Conservation (phyloP, 257 asterid genomes). For the Verbena officinalis region DNA sequence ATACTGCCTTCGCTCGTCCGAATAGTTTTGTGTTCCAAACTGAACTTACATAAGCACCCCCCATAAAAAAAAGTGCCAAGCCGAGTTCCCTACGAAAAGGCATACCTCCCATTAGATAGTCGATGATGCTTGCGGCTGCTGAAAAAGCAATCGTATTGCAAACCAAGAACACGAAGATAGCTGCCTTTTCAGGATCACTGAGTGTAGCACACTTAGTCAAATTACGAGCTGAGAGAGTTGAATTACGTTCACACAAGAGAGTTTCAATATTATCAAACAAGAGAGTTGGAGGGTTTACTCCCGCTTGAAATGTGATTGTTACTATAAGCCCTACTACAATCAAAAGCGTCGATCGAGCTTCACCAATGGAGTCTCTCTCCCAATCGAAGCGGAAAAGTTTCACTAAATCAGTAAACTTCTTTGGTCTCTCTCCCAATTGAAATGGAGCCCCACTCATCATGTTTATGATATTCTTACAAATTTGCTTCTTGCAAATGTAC, state of each 20-base stretch:
- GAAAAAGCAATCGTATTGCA: slow-evolving; percentile 30
- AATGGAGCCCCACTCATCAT: too few relatives aligned
- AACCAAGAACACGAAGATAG: slow-evolving; percentile 15
- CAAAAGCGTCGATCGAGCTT: slow-evolving; percentile 19
- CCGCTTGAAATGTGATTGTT: slow-evolving; percentile 32
- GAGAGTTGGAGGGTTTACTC: slow-evolving; percentile 28
- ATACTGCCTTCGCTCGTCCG: too few relatives aligned
- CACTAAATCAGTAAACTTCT: slow-evolving; percentile 2
- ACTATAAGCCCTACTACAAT: slow-evolving; percentile 24
- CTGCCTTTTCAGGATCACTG: too few relatives aligned
- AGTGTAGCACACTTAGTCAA: too few relatives aligned
- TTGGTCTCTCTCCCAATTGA: slow-evolving; percentile 6
- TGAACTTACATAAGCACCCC: slow-evolving; percentile 29
- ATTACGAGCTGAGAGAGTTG: too few relatives aligned
- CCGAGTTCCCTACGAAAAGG: slow-evolving; percentile 37
- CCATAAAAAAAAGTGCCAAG: slow-evolving; percentile 14
- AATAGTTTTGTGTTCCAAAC: too few relatives aligned
- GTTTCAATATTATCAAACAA: slow-evolving; percentile 9
- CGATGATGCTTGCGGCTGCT: slow-evolving; percentile 18
- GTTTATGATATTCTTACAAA: too few relatives aligned
- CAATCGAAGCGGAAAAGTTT: slow-evolving; percentile 21
- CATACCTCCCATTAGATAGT: slow-evolving; percentile 18
- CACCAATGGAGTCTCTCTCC: slow-evolving; percentile 20
- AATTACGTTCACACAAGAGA: too few relatives aligned
- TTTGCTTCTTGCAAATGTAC: too few relatives aligned